Evolutionary conservation across 768 basidiomycete species (phyloP).

Genomic region (Filobasidium wieringae): DNA sequence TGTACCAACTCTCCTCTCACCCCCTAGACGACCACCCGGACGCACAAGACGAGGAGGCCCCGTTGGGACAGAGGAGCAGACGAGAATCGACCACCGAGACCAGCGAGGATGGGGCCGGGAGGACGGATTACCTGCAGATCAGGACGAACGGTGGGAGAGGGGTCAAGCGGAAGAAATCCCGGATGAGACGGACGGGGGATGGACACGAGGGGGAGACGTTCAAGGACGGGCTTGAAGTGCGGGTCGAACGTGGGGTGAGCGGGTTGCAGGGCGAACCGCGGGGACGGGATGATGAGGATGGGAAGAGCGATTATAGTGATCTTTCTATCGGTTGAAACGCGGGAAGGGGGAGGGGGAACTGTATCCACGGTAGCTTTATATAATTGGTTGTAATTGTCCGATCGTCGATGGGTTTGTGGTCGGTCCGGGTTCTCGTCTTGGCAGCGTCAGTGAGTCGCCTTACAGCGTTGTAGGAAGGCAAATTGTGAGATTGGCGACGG

Average conservation of each 20-base stretch:
- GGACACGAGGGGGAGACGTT: background rate
- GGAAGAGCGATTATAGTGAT: background rate
- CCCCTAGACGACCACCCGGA: background rate
- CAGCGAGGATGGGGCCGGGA: background rate
- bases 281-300: background rate
- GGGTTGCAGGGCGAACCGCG: background rate
- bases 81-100: background rate
- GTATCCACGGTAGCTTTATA: too few relatives aligned
- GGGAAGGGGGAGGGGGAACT: too few relatives aligned
- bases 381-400: too few relatives aligned
- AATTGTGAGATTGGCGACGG: too few relatives aligned
- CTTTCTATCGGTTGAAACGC: background rate
- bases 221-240: background rate
- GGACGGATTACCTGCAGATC: background rate
- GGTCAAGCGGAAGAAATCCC: background rate
- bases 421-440: too few relatives aligned
- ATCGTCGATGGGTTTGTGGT: too few relatives aligned
- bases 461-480: too few relatives aligned
- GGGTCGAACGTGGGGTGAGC: background rate
- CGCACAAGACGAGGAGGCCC: background rate
- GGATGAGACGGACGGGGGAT: background rate
- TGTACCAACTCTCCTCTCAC: background rate
- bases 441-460: too few relatives aligned
- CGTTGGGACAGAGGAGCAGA: background rate
- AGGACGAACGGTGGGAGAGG: background rate